Base-by-base conservation (phyloP, 2,329 filamentous ascomycete species). In the Hortaea sp. region DNA sequence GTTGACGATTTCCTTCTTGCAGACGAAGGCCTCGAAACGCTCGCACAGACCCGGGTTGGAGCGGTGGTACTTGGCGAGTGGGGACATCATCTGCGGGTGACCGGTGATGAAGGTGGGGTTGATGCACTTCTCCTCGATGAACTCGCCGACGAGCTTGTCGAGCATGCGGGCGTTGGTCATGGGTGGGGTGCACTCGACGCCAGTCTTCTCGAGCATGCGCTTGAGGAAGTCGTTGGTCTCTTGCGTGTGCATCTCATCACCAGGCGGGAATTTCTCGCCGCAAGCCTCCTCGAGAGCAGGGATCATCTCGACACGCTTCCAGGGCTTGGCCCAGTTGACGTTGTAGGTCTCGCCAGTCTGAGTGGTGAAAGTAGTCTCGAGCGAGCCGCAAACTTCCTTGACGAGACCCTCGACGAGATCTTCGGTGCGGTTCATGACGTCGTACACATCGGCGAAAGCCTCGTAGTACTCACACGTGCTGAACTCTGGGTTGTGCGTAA, bases 401-500 rank as follows among this genome's bases (percentile, higher is more conserved):
- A 95, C 90, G 5, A 97, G 77, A 37, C 83, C 79, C 30, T 87
- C 89, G 41, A 98, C 84, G 29, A 98, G 82, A 63, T 95, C 89
- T 68, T 98, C 92, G 1, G 92, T 97, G 61, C 88, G 77, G 49
- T 85, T 73, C 84, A 94, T 88, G 49, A 95, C 74, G 63, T 97
- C 92, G 67, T 94, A 85, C 57, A 95, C 80, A 67, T 95, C 88
- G 34, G 71, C 67, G 46, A 67, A 97, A 3, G 92, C 90, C 78
- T 85, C 82, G 70, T 98, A 98, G 71, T 97, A 97, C 68, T 98
- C 92, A 66, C 88, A 87, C 28, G 88, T 94, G 39, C 92, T 98
- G 73, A 98, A 98, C 66, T 98, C 92, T 35, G 86, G 92, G 74
- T 97, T 98, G 75, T 98, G 92, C 6, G 92, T 98, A 43, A 92